Conservation (phyloP, 176 grass and related monocot genomes). For the Phragmites australis region DNA sequence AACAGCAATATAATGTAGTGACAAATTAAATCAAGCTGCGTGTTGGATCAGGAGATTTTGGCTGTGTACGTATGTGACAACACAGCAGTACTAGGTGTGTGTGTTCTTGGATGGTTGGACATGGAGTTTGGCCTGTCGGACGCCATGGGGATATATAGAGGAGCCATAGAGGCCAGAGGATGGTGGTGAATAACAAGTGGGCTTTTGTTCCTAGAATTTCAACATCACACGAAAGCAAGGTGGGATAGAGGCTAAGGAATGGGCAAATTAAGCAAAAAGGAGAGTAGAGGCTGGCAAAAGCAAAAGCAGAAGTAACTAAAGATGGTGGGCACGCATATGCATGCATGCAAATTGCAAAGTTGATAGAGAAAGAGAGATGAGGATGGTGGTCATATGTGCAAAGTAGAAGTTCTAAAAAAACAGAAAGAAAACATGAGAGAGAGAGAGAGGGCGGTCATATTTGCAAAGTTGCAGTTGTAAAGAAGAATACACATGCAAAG, state of each 20-base stretch:
- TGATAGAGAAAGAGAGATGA: neutral
- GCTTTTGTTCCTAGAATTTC: slow-evolving; percentile 30
- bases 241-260: slow-evolving; percentile 37
- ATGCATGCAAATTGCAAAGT: neutral
- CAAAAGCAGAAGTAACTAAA: neutral
- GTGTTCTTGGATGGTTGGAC: slow-evolving; percentile 52
- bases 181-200: neutral
- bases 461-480: no score
- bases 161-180: no score
- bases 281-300: neutral
- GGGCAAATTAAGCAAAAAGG: neutral
- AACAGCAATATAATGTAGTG: no score
- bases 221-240: slow-evolving; percentile 6
- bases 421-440: no score
- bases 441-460: no score
- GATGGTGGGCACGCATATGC: slow-evolving; percentile 26
- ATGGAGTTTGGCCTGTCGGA: slow-evolving; percentile 62
- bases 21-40: no score
- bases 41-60: no score
- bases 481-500: no score
- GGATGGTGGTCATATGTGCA: no score
- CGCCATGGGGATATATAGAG: slow-evolving; percentile 52
- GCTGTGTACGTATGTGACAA: neutral
- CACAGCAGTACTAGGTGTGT: neutral
- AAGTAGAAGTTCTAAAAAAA: neutral